Evolutionary conservation across 495 filamentous ascomycete genomes (phyloP), one percentile per base, ranked within the genome.

Genomic region (Elaphomyces granulatus): DNA sequence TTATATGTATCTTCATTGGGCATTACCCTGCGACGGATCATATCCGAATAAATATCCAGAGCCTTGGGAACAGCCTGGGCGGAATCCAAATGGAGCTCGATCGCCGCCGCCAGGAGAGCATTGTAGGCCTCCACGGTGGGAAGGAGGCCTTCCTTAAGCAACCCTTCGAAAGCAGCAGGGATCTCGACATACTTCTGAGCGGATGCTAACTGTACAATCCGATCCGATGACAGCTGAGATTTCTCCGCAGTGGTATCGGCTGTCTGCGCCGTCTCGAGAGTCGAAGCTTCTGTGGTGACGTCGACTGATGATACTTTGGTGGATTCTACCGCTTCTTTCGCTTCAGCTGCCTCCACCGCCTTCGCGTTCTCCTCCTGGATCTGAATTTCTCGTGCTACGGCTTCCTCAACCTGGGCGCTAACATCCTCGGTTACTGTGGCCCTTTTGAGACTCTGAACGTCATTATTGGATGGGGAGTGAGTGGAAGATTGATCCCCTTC

Each of bases 21-120:
- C 18, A 69, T 59, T 32, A 95, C 78, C 49, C 78, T 80, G 35
- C 87, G 81, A 44, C 81, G 73, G 47, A 94, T 78, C 88, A 98
- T 94, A 55, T 95, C 85, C 32, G 85, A 80, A 63, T 96, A 96
- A 42, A 96, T 80, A 68, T 87, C 86, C 36, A 96, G 72, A 4
- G 83, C 87, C 61, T 93, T 94, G 34, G 83, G 75, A 17, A 94
- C 79, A 8, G 86, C 71, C 60, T 86, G 82, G 36, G 78, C 75
- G 52, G 77, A 77, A 50, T 83, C 74, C 4, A 65, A 64, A 36
- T 67, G 60, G 15, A 93, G 68, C 43, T 81, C 64, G 43, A 92
- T 76, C 16, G 84, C 87, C 19, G 92, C 84, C 47, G 77, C 68
- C 31, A 98, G 66, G 32, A 96, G 66, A 26, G 83, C 82, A 60